These are phyloP conservation scores for Apophysomyces ossiformis DNA, from an alignment of 371 early-diverging fungal genomes.

Conservation along the genomic window DNA sequence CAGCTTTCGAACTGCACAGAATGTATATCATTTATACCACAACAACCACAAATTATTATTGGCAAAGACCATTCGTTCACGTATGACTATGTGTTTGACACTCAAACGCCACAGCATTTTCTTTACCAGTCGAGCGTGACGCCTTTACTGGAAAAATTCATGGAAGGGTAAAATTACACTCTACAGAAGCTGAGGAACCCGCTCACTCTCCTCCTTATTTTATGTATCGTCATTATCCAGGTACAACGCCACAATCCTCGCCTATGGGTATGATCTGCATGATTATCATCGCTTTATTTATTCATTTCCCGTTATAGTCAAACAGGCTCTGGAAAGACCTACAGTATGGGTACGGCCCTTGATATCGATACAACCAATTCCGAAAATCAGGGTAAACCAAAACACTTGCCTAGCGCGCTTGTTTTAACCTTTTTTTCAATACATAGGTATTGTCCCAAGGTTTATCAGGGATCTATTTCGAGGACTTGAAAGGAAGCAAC, in stretches of 20 bases:
- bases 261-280: conserved; percentile 82
- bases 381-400: conserved; percentile 30
- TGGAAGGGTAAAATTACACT: conserved; percentile 73
- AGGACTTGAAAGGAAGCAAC: conserved; percentile 19
- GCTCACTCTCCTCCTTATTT: neutral
- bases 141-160: conserved; percentile 77
- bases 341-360: conserved; percentile 93
- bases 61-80: conserved; percentile 75
- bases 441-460: conserved; percentile 86
- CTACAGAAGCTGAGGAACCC: neutral
- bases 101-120: conserved; percentile 65
- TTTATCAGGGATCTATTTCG: conserved; percentile 74
- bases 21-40: conserved; percentile 66
- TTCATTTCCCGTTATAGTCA: conserved; percentile 52
- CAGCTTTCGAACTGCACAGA: conserved; percentile 66
- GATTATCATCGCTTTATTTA: neutral
- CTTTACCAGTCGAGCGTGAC: conserved; percentile 72
- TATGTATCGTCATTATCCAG: conserved; percentile 21
- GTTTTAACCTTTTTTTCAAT: neutral
- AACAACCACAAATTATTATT: conserved; percentile 63
- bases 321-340: conserved; percentile 97
- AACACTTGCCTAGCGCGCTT: neutral
- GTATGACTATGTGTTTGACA: conserved; percentile 86
- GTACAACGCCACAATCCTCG: conserved; percentile 90
- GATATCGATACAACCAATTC: conserved; percentile 41